These are phyloP conservation scores for Lentinus brumalis DNA, from an alignment of 768 basidiomycete genomes.

Conservation along the genomic window DNA sequence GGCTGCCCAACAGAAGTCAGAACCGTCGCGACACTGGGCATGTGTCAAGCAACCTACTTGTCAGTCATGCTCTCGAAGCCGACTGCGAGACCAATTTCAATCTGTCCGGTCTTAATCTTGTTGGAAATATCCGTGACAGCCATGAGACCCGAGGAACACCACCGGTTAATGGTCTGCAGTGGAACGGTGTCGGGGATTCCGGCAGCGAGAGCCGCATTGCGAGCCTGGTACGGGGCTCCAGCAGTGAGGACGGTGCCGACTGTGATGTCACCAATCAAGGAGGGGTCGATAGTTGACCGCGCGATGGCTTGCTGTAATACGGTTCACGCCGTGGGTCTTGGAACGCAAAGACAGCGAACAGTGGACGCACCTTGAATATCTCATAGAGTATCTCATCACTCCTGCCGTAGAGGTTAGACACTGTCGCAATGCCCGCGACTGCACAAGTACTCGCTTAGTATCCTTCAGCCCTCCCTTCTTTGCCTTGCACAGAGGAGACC, in stretches of 20 bases:
- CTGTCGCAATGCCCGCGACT: not conserved
- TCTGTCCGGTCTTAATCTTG: constrained; percentile 75
- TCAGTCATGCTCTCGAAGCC: constrained; percentile 89
- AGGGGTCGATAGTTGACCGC: constrained; percentile 61
- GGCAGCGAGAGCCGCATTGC: constrained; percentile 75
- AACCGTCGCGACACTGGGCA: constrained; percentile 23
- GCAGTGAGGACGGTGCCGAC: constrained; percentile 77
- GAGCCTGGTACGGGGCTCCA: constrained; percentile 67
- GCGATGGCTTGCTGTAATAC: constrained; percentile 55
- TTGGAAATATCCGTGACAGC: constrained; percentile 77
- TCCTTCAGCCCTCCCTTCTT: constrained; percentile 78
- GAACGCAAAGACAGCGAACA: constrained; percentile 16
- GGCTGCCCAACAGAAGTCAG: constrained; percentile 41
- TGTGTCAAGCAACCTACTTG: constrained; percentile 47
- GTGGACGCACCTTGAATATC: constrained; percentile 65
- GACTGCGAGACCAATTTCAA: constrained; percentile 76
- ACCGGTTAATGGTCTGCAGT: constrained; percentile 73
- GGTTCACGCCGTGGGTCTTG: not conserved
- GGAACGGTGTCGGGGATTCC: constrained; percentile 81
- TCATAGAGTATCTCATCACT: constrained; percentile 81
- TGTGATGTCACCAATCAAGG: constrained; percentile 72
- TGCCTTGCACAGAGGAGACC: constrained; percentile 75
- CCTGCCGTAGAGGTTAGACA: constrained; percentile 35
- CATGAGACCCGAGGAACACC: constrained; percentile 88
- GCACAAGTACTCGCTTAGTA: constrained; percentile 47